phyloP scores from a whole-genome alignment of 1,284 basidiomycete genomes.

The Veloporphyrellus conicus region DNA sequence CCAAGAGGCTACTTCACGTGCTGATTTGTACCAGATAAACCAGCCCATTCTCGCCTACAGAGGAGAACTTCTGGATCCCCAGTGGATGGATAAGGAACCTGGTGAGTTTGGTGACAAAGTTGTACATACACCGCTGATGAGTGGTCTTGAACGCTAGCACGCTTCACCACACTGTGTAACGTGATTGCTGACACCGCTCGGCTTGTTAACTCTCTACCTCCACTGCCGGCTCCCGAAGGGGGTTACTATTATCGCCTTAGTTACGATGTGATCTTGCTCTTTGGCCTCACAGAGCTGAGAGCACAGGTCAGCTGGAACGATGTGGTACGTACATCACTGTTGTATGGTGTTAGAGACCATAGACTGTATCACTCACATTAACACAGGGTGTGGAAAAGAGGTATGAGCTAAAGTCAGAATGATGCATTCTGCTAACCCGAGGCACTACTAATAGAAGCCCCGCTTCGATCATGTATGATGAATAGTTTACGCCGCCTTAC shows the following conservation, averaged over 20 bases:
- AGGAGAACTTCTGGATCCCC: slow-evolving; percentile 19
- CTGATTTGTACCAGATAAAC: slow-evolving; percentile 26
- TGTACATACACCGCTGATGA: too few relatives aligned
- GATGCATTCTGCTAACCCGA: too few relatives aligned
- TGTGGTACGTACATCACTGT: too few relatives aligned
- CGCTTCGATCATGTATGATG: too few relatives aligned
- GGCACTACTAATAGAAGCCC: too few relatives aligned
- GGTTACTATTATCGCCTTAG: slow-evolving; percentile 33
- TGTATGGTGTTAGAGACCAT: too few relatives aligned
- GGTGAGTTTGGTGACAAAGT: slow-evolving; percentile 6
- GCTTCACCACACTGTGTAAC: slow-evolving; percentile 38
- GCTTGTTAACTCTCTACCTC: slow-evolving; percentile 21
- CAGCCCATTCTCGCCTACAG: slow-evolving; percentile 34
- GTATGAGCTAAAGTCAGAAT: too few relatives aligned
- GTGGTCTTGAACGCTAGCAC: slow-evolving; percentile 34
- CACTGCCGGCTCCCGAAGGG: slow-evolving; percentile 16
- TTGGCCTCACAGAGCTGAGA: slow-evolving; percentile 46
- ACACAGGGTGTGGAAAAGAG: too few relatives aligned
- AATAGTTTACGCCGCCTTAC: too few relatives aligned
- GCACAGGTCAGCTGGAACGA: slow-evolving; percentile 45
- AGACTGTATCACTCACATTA: too few relatives aligned
- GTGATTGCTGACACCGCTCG: slow-evolving; percentile 37
- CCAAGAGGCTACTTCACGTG: too few relatives aligned
- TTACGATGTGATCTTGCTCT: slow-evolving; percentile 40
- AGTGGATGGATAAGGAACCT: slow-evolving; percentile 26